phyloP scores from a whole-genome alignment of 306 rosid genomes.

The Glycine latifolia region DNA sequence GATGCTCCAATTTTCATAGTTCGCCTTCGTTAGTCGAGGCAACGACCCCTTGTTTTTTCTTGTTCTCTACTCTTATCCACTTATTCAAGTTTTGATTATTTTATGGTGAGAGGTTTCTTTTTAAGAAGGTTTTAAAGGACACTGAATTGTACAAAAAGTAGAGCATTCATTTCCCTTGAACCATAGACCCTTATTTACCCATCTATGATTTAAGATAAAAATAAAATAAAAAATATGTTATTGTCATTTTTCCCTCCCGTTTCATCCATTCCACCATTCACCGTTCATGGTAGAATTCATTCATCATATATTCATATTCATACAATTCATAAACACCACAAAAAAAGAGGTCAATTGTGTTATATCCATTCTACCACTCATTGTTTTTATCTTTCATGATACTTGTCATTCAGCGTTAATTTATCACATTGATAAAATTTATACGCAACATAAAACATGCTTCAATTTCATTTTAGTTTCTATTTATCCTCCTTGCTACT shows the following conservation, averaged over 20 bases:
- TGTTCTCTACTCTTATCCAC: slow-evolving; percentile 28
- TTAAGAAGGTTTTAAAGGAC: not conserved
- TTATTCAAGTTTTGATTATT: slow-evolving; percentile 32
- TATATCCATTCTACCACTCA: too few species aligned
- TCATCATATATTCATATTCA: not conserved
- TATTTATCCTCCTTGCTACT: not conserved
- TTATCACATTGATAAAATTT: not conserved
- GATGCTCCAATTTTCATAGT: too few species aligned
- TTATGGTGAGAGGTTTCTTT: slow-evolving; percentile 31
- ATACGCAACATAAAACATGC: not conserved
- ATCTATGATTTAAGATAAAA: not conserved
- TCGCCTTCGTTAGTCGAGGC: too few species aligned
- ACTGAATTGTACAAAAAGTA: slow-evolving; percentile 39
- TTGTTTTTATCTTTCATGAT: too few species aligned
- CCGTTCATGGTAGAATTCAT: not conserved
- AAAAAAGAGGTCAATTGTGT: too few species aligned
- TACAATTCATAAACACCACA: not conserved
- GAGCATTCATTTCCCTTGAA: slow-evolving; percentile 15
- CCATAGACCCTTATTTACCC: not conserved
- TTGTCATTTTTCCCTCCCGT: not conserved
- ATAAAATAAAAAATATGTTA: not conserved
- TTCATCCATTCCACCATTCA: not conserved
- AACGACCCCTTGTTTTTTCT: not conserved
- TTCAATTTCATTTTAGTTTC: not conserved
- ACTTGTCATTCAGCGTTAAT: too few species aligned